Conservation (phyloP, 2,329 filamentous ascomycete species). For the Ophiostoma sp. region DNA sequence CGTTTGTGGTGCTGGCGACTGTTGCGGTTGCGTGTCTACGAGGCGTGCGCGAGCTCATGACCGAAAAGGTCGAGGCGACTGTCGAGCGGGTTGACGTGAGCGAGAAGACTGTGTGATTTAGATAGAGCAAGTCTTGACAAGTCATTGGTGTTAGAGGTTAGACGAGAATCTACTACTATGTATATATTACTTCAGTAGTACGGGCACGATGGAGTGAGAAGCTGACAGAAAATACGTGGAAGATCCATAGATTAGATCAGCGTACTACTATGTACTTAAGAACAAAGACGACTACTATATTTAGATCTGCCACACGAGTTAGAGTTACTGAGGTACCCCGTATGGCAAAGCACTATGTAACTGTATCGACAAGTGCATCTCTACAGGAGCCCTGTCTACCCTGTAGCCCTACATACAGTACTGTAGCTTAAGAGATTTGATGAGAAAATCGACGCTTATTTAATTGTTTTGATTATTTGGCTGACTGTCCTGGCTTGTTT, state of each 20-base stretch:
- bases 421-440: neutral
- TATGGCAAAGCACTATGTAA: neutral
- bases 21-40: conserved; percentile 42
- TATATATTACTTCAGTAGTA: neutral
- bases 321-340: neutral
- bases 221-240: neutral
- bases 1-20: conserved; percentile 47
- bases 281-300: neutral
- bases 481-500: neutral
- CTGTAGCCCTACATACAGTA: neutral
- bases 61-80: conserved; percentile 49
- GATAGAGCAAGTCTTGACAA: neutral
- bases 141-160: neutral
- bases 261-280: too few relatives aligned
- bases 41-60: conserved; percentile 49
- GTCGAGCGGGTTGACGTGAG: conserved; percentile 37
- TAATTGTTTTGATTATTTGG: neutral
- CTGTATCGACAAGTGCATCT: too few relatives aligned
- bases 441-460: neutral
- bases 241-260: neutral
- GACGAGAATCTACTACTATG: neutral
- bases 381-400: neutral
- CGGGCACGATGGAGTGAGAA: neutral
- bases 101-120: neutral
- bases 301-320: neutral